A percentile compares a stretch with the other conserved stretches of the same genome.
Evolutionary conservation across 169 alveolate species (phyloP).

Genomic region (Toxoplasma gondii): DNA sequence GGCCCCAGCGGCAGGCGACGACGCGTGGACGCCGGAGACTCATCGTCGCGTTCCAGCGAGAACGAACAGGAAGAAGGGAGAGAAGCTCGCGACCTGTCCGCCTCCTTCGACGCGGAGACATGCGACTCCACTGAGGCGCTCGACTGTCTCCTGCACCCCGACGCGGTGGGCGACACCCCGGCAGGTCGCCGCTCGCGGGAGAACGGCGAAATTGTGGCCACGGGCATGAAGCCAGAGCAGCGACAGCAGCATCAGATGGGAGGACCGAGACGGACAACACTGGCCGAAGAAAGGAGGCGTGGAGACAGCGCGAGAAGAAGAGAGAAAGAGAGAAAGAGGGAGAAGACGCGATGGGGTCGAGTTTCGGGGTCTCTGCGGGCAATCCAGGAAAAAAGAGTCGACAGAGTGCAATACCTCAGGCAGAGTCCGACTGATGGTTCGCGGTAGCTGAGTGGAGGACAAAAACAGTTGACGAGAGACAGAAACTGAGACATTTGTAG

Average conservation of each 20-base stretch:
- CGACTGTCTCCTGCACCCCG: not conserved
- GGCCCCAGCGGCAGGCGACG: not conserved
- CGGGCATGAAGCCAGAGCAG: not conserved
- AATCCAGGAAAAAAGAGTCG: too few species aligned
- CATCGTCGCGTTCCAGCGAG: not conserved
- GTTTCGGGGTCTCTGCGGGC: too few species aligned
- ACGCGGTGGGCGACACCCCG: not conserved
- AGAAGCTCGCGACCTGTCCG: not conserved
- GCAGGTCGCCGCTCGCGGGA: not conserved
- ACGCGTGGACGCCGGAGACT: not conserved
- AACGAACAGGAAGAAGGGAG: not conserved
- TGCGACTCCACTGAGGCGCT: not conserved
- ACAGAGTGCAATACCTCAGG: too few species aligned
- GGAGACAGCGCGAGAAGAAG: not conserved
- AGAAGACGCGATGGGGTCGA: too few species aligned
- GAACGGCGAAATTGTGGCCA: not conserved
- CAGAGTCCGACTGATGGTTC: too few species aligned
- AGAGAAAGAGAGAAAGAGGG: not conserved
- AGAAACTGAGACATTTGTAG: too few species aligned
- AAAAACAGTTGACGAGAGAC: too few species aligned
- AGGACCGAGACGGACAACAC: not conserved
- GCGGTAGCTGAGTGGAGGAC: too few species aligned
- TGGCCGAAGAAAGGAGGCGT: too few species aligned
- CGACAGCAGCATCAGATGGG: not conserved
- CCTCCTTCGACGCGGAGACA: not conserved